Base-by-base conservation (phyloP, 2,329 filamentous ascomycete species). In the Clonostachys chloroleuca region DNA sequence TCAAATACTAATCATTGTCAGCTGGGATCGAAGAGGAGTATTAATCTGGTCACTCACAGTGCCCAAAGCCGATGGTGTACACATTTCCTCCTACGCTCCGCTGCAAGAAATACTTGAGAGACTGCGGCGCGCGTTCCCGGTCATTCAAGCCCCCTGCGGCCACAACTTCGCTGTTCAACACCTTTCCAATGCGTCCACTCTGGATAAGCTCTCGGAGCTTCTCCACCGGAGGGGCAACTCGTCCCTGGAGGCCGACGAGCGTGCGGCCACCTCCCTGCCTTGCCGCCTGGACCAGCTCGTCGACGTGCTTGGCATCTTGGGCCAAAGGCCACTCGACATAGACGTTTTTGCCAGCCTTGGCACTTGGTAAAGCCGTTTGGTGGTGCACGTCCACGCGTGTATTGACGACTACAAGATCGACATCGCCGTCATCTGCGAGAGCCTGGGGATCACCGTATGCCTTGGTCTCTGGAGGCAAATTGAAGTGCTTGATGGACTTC, bases 301-400 rank as follows among this genome's bases (percentile, higher is more conserved):
- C 53, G 0, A 70, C 75, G 2, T 69, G 61, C 3, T 55, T 47
- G 1, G 61, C 57, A 46, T 74, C 69, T 13, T 73, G 60, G 0
- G 74, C 76, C 1, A 84, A 63, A 6, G 78, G 81, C 77, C 80
- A 84, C 61, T 84, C 80, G 0, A 80, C 68, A 48, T 66, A 84
- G 0, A 78, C 67, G 0, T 62, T 55, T 56, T 83, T 82, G 0
- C 78, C 80, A 0, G 75, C 73, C 13, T 64, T 62, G 2, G 82
- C 51, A 14, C 71, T 74, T 0, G 79, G 74, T 12, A 67, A 61
- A 1, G 70, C 63, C 2, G 69, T 71, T 3, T 60, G 48, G 41
- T 70, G 65, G 51, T 84, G 80, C 1, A 68, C 67, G 48, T 82
- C 77, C 1, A 80, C 78, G 5, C 77, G 68, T 0, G 77, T 81